Conservation (phyloP, 1,139 yeast genomes). For the Blastobotrys ciferrii region DNA sequence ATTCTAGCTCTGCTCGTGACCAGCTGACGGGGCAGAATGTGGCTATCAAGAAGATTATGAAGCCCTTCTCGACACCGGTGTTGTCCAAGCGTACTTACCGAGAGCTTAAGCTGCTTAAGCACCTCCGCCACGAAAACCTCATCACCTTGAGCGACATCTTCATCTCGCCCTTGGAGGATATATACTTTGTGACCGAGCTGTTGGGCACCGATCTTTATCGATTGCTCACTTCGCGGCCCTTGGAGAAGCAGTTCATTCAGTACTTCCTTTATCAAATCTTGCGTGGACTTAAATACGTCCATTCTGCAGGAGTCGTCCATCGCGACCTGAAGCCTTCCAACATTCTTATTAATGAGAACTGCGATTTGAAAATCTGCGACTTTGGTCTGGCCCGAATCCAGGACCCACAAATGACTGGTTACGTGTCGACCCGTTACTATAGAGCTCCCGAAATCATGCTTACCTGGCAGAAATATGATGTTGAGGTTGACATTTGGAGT, state of each 20-base stretch:
- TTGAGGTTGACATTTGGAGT: conserved; percentile 99
- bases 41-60: conserved; percentile 96
- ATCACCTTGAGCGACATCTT: conserved; percentile 93
- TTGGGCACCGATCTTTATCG: conserved; percentile 97
- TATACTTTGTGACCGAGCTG: conserved; percentile 92
- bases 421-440: conserved; percentile 93
- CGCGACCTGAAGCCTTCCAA: conserved; percentile 89
- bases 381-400: conserved; percentile 96
- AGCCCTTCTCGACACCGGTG: conserved; percentile 92
- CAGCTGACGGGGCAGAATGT: conserved; percentile 88
- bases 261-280: conserved; percentile 92
- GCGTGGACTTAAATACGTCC: conserved; percentile 73
- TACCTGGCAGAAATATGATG: conserved; percentile 98
- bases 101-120: conserved; percentile 89
- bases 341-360: conserved; percentile 88
- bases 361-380: conserved; percentile 95
- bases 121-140: conserved; percentile 89
- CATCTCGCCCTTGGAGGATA: conserved; percentile 92
- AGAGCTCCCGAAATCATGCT: conserved; percentile 99
- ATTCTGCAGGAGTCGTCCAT: conserved; percentile 95
- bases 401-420: conserved; percentile 99
- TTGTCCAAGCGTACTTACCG: conserved; percentile 95
- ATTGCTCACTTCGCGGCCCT: conserved; percentile 83
- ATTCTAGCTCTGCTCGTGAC: conserved; percentile 74
- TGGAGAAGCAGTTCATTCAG: conserved; percentile 94